A percentile compares a stretch with the other conserved stretches of the same genome.
Evolutionary conservation across 2,329 filamentous ascomycete species (phyloP).

Genomic region (Botrytis aclada): DNA sequence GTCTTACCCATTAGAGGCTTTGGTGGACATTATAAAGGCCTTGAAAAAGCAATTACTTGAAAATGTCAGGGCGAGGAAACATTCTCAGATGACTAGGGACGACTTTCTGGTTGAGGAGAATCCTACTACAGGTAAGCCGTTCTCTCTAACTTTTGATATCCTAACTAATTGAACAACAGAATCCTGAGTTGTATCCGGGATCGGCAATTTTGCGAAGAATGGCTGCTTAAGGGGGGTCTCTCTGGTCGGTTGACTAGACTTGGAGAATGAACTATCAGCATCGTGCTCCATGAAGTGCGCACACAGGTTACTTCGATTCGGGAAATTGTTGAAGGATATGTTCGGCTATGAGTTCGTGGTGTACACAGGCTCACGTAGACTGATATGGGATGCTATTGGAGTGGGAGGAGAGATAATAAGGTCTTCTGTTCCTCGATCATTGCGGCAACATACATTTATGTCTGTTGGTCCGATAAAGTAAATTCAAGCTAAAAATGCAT

Average conservation of each 20-base stretch:
- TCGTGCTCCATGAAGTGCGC: background rate
- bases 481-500: background rate
- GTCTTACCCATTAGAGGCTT: background rate
- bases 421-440: background rate
- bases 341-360: background rate
- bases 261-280: background rate
- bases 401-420: background rate
- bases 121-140: background rate
- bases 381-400: background rate
- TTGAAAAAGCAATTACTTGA: background rate
- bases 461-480: background rate
- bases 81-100: accelerated
- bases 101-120: background rate
- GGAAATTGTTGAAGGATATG: background rate
- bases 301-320: background rate
- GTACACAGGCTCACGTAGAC: background rate
- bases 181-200: background rate
- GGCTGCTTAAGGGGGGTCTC: background rate
- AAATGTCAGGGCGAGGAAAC: background rate
- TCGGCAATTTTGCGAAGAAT: background rate
- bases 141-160: background rate
- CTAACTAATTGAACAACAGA: background rate
- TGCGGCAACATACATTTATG: background rate
- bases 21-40: background rate
- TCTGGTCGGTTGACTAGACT: background rate